Percentiles rank a stretch among this genome's conserved stretches.
Conservation (phyloP, 2,329 filamentous ascomycete genomes). For the Periconia macrospinosa region DNA sequence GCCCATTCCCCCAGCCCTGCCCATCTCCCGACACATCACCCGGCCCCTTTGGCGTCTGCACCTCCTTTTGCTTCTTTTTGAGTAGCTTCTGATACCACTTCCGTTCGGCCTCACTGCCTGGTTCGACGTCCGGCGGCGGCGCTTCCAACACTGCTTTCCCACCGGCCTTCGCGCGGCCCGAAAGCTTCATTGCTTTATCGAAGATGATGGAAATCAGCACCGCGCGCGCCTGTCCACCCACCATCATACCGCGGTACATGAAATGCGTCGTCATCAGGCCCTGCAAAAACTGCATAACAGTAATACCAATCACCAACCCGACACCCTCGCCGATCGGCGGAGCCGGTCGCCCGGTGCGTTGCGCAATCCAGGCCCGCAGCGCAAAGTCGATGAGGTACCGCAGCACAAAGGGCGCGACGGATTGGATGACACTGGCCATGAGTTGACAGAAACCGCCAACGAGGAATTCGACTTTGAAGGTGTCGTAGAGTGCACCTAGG, state of each 20-base stretch:
- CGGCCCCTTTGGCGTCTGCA: slow-evolving; percentile 42
- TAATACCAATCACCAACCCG: slow-evolving; percentile 82
- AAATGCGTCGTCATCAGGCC: slow-evolving; percentile 86
- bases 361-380: slow-evolving; percentile 72
- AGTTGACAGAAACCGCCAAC: slow-evolving; percentile 79
- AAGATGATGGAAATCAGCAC: slow-evolving; percentile 86
- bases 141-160: slow-evolving; percentile 55
- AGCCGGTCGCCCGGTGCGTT: slow-evolving; percentile 53
- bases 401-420: slow-evolving; percentile 81
- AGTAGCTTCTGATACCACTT: slow-evolving; percentile 54
- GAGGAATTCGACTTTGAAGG: slow-evolving; percentile 82
- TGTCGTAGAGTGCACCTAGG: slow-evolving; percentile 80
- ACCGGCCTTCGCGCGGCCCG: slow-evolving; percentile 83
- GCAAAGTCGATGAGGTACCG: slow-evolving; percentile 87
- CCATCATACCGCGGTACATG: slow-evolving; percentile 88
- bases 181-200: slow-evolving; percentile 88
- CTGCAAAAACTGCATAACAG: slow-evolving; percentile 80
- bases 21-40: slow-evolving; percentile 67
- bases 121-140: slow-evolving; percentile 48
- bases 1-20: slow-evolving; percentile 87
- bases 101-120: slow-evolving; percentile 54
- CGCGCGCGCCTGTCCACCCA: slow-evolving; percentile 80
- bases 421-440: slow-evolving; percentile 69
- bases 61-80: slow-evolving; percentile 44
- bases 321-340: slow-evolving; percentile 76